Conservation (phyloP, 148 eudicot genomes). For the Nepenthes gracilis region DNA sequence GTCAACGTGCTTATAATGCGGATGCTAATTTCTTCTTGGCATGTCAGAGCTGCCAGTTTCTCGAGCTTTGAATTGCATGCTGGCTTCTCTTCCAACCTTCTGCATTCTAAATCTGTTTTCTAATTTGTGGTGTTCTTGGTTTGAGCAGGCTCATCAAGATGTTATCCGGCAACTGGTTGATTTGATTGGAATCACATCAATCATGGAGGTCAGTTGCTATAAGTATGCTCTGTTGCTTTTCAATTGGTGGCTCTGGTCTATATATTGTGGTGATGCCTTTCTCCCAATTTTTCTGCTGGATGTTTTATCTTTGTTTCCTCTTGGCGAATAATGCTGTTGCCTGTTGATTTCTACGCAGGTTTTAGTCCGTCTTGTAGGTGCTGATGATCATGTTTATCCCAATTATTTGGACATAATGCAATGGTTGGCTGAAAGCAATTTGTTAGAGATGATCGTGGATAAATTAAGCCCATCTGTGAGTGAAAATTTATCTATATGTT, state of each 20-base stretch:
- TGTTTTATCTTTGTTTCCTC: slow-evolving; percentile 1
- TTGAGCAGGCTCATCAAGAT: slow-evolving; percentile 71
- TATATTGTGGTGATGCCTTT: background rate
- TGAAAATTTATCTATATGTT: slow-evolving; percentile 2
- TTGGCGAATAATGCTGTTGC: background rate
- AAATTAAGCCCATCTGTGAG: slow-evolving; percentile 75
- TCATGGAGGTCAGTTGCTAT: slow-evolving; percentile 70
- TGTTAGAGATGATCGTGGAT: slow-evolving; percentile 97
- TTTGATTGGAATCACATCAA: slow-evolving; percentile 94
- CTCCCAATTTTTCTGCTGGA: background rate
- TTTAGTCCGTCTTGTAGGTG: slow-evolving; percentile 92
- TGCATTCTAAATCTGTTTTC: background rate
- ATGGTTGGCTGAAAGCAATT: slow-evolving; percentile 87
- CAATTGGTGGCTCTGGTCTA: background rate
- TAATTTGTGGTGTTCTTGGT: slow-evolving; percentile 3
- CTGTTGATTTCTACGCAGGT: slow-evolving; percentile 37
- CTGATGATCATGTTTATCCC: slow-evolving; percentile 91
- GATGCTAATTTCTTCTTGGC: no score
- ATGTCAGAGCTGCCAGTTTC: no score
- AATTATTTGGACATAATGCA: slow-evolving; percentile 81
- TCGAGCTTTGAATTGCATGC: no score
- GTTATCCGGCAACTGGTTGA: slow-evolving; percentile 79
- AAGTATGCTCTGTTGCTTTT: background rate
- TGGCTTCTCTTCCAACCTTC: no score
- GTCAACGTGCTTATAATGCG: no score